Base-by-base conservation (phyloP, 352 stramenopile genomes). In the Globisporangium orthogonon region DNA sequence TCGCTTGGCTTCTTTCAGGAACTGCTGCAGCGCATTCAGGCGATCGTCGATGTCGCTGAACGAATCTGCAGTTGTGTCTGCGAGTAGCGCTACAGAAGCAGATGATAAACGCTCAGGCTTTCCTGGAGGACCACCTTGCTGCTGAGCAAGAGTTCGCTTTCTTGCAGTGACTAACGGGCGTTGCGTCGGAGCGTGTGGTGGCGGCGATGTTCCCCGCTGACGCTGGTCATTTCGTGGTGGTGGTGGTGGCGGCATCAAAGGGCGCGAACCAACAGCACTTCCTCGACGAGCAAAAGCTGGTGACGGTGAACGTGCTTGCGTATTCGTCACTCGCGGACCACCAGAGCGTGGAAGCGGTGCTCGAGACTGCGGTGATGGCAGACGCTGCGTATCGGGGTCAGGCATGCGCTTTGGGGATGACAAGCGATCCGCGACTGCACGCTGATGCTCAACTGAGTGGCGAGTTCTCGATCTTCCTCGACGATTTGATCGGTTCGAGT, bases 41-140 rank as follows among this genome's bases (percentile, higher is more conserved):
- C 84, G 74, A n/a, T 92, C 82, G 58, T 94, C 84, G 51, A 94
- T 90, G 52, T 94, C 83, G 44, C 79, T 91, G 58, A 94, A 91
- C 41, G 81, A 91, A 50, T 91, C 80, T 4, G 80, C 52, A 0
- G 81, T 89, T 9, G 76, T 89, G 48, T 89, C 79, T 9, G 64
- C 67, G 4, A 87, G 52, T 7, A 89, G 53, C 10, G 68, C 72
- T 47, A 63, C 58, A 15, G 37, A 41, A 41, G 37, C 37, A 41
- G 37, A 3, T 5, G 69, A 62, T 17, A 50, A 58, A 17, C 50
- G 44, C 30, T 44, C 13, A 33, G 44, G 46, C 6, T 30, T 48
- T 7, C 7, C 17, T 13, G 17, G 54, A 35, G 29, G 15, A 18
- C 23, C 37, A 15, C 9, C 18, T 14, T 50, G 52, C 13, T 1